These are phyloP conservation scores for Hapsidospora chrysogenum DNA, from an alignment of 495 filamentous ascomycete genomes.

Conservation along the genomic window DNA sequence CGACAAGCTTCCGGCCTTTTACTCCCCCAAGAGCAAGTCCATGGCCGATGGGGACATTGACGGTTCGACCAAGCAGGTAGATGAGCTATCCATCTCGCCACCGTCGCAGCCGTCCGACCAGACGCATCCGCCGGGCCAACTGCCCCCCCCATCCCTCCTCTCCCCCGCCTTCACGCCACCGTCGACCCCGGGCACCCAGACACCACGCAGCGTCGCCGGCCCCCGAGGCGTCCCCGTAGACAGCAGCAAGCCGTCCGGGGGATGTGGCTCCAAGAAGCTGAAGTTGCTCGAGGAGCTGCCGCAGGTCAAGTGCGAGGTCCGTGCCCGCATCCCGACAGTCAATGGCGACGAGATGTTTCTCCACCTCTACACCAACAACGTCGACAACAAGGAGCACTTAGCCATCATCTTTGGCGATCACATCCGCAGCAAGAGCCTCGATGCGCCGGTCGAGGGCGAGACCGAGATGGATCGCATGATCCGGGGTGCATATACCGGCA, in stretches of 20 bases:
- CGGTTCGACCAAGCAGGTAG: constrained; percentile 4
- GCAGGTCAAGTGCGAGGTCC: constrained; percentile 63
- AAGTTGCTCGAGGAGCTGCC: constrained; percentile 54
- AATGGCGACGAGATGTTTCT: constrained; percentile 91
- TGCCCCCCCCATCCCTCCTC: constrained; percentile 33
- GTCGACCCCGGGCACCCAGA: constrained; percentile 50
- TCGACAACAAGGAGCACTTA: constrained; percentile 90
- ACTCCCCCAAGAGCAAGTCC: constrained; percentile 14
- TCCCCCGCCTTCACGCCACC: constrained; percentile 71
- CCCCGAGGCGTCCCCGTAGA: constrained; percentile 38
- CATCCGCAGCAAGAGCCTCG: constrained; percentile 67
- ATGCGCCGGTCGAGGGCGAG: constrained; percentile 68
- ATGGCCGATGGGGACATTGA: constrained; percentile 8
- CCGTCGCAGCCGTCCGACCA: background rate
- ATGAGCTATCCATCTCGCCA: constrained; percentile 4
- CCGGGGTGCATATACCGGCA: constrained; percentile 77
- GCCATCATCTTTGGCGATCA: constrained; percentile 90
- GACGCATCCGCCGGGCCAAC: constrained; percentile 6
- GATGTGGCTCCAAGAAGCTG: constrained; percentile 39
- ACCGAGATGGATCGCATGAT: constrained; percentile 95
- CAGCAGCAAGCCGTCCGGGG: constrained; percentile 28
- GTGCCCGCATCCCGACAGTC: constrained; percentile 74
- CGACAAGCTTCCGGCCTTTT: constrained; percentile 23
- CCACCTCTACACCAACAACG: constrained; percentile 82
- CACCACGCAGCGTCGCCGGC: constrained; percentile 21